phyloP scores from a whole-genome alignment of 2,329 filamentous ascomycete species.

The Penicillium thymicola region DNA sequence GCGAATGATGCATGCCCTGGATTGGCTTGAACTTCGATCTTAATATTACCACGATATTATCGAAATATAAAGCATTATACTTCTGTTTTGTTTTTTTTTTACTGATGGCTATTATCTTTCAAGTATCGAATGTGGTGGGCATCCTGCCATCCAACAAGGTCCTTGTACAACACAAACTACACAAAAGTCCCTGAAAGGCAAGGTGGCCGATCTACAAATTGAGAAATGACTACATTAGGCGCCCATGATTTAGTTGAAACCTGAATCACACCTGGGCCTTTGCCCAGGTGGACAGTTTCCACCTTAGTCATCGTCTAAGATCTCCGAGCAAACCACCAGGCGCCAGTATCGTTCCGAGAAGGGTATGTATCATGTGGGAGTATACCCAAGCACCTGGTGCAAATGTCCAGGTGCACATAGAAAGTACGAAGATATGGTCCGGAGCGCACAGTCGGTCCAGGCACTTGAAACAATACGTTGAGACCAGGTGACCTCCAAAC shows the following conservation, averaged over 20 bases:
- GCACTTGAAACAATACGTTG: neutral
- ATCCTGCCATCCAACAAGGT: neutral
- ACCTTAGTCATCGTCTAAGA: neutral
- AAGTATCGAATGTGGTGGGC: neutral
- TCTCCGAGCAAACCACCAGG: neutral
- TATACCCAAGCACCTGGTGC: neutral
- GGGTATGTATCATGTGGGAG: neutral
- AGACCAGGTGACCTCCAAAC: neutral
- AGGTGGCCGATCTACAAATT: neutral
- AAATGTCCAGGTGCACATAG: neutral
- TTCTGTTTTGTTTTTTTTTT: too few relatives aligned
- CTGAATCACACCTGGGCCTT: neutral
- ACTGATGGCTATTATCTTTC: neutral
- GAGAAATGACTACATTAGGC: neutral
- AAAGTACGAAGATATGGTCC: neutral
- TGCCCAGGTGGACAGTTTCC: neutral
- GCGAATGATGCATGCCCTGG: conserved; percentile 17
- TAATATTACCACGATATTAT: neutral
- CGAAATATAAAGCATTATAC: neutral
- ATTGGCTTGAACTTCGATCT: neutral
- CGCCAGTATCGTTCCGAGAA: neutral
- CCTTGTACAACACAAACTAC: neutral
- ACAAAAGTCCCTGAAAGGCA: neutral
- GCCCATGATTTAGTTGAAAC: neutral
- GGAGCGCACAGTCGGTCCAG: neutral